Base-by-base conservation (phyloP, 2,329 filamentous ascomycete species). In the Cadophora sp. region DNA sequence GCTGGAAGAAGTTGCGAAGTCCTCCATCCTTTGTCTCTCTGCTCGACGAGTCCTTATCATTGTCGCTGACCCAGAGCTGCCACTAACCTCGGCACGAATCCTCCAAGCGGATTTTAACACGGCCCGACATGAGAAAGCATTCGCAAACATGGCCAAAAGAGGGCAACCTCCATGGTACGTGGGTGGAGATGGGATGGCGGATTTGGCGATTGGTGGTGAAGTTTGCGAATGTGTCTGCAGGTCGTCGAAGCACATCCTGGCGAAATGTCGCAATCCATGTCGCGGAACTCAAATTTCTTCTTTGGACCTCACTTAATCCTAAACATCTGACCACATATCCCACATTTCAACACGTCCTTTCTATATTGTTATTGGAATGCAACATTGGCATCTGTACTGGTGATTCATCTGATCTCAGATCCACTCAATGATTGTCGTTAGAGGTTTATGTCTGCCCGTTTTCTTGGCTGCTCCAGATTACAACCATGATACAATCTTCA, bases 251-350 rank as follows among this genome's bases (percentile, higher is more conserved):
- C 16, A 7, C n/a, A 22, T 34, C 27, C 34, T 16, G 22, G 29
- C 31, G 40, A 14, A 58, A 26, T 34, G 11, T 59, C 31, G 31
- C 22, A 55, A 55, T 31, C 51, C 51, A 8, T 29, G 51, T 55
- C 51, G 31, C 27, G 51, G 51, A 31, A 9, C 51, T 29, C 19
- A 27, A 26, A 19, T 55, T 37, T 29, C 16, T 53, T 55, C 51
- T 55, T n/a, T 55, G 51, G 26, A 31, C 51, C 27, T 55, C 51
- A 55, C 26, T 55, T 29, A 55, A 29, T 53, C 24, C 24, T 53
- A 27, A 29, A 53, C 24, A 53, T 53, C 24, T n/a, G 6, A 16
- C 50, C 16, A 29, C 24, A 29, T 19, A 27, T 31, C 31, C 51
- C 51, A 55, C 26, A 55, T n/a, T 55, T 55, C 43, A 6, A 6